phyloP scores from a whole-genome alignment of 495 filamentous ascomycete species.

The Pyronema omphalodes region DNA sequence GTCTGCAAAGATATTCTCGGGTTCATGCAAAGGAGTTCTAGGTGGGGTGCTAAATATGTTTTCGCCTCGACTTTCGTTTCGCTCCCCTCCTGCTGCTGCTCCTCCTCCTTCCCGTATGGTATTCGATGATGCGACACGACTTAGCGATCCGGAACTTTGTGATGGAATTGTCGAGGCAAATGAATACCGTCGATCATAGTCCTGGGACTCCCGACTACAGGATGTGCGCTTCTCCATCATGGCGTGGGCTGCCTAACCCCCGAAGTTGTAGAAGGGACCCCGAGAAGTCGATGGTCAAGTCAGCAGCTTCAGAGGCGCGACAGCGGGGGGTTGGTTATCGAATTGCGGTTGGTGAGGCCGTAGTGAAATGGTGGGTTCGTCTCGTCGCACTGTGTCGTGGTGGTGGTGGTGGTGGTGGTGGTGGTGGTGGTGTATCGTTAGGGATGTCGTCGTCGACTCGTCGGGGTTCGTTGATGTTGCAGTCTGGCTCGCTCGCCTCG shows the following conservation, averaged over 20 bases:
- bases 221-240: slow-evolving; percentile 1
- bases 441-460: too few relatives aligned
- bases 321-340: too few relatives aligned
- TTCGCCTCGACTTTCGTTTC: background rate
- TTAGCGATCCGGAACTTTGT: background rate
- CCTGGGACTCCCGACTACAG: background rate
- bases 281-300: background rate
- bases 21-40: background rate
- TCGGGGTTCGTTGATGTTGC: too few relatives aligned
- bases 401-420: too few relatives aligned
- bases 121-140: background rate
- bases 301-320: background rate
- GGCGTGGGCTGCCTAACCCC: background rate
- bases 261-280: slow-evolving; percentile 1
- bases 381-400: too few relatives aligned
- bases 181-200: background rate
- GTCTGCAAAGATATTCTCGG: background rate
- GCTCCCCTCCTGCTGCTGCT: background rate
- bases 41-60: background rate
- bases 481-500: too few relatives aligned
- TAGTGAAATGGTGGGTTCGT: too few relatives aligned
- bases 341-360: too few relatives aligned
- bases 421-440: too few relatives aligned
- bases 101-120: background rate
- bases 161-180: background rate